Conservation (phyloP, 2,329 filamentous ascomycete genomes). For the Cytospora leucostoma region DNA sequence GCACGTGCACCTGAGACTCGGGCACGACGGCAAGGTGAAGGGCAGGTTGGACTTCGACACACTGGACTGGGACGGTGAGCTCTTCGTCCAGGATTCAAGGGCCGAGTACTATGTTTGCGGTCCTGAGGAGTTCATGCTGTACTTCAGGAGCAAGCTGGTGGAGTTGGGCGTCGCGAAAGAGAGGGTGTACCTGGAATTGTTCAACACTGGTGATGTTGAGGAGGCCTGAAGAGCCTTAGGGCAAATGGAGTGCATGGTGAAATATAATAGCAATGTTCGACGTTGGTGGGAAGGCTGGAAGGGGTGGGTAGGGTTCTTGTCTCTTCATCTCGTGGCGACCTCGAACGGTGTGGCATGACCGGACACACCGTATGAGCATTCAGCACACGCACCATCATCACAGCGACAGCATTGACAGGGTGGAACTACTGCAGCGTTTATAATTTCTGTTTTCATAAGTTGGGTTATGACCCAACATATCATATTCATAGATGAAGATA, state of each 20-base stretch:
- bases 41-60: constrained; percentile 56
- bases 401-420: too few relatives aligned
- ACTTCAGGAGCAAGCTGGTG: constrained; percentile 54
- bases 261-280: not conserved
- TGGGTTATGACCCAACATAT: too few relatives aligned
- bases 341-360: too few relatives aligned
- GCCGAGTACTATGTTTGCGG: constrained; percentile 75
- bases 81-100: constrained; percentile 56
- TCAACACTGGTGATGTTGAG: constrained; percentile 56
- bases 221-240: constrained; percentile 27
- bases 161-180: constrained; percentile 57
- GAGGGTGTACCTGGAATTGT: constrained; percentile 68
- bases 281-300: not conserved
- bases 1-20: constrained; percentile 61
- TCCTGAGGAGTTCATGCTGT: constrained; percentile 68
- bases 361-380: too few relatives aligned
- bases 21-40: constrained; percentile 50
- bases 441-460: too few relatives aligned
- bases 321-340: too few relatives aligned
- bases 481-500: too few relatives aligned
- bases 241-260: not conserved
- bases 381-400: too few relatives aligned
- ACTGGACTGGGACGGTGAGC: constrained; percentile 51
- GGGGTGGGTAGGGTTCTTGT: too few relatives aligned
- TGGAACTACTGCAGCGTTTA: too few relatives aligned